Evolutionary conservation across 306 rosid species (phyloP).

Genomic region (Rosa rugosa): DNA sequence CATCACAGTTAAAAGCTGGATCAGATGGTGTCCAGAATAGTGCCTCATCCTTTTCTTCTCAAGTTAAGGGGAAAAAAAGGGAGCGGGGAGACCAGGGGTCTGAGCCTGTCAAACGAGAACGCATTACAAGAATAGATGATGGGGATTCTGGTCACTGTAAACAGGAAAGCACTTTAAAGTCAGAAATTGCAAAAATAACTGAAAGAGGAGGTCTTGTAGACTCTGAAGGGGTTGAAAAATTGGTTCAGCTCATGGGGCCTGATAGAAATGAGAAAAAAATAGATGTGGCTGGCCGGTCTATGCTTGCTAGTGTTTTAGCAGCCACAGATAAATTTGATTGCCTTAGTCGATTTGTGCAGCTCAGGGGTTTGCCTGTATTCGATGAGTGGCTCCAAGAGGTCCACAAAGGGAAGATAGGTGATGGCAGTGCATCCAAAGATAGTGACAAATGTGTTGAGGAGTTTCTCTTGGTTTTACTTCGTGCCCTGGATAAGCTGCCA

Average conservation of each 20-base stretch:
- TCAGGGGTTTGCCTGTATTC: constrained; percentile 68
- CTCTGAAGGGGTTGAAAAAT: constrained; percentile 66
- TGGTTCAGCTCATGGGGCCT: constrained; percentile 76
- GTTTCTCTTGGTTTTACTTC: constrained; percentile 75
- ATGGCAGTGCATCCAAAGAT: constrained; percentile 52
- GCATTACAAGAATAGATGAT: constrained; percentile 55
- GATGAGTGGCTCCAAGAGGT: constrained; percentile 96
- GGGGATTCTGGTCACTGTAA: constrained; percentile 68
- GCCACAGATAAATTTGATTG: constrained; percentile 73
- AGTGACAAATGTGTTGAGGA: constrained; percentile 76
- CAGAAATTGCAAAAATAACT: constrained; percentile 75
- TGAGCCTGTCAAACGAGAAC: constrained; percentile 75
- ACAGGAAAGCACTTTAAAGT: constrained; percentile 57
- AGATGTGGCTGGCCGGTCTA: constrained; percentile 68
- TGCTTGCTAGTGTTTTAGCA: constrained; percentile 77
- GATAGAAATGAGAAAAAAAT: constrained; percentile 68
- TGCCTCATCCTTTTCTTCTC: constrained; percentile 55
- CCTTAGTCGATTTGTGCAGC: constrained; percentile 71
- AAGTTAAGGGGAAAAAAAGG: constrained; percentile 80
- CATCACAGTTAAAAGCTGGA: constrained; percentile 68
- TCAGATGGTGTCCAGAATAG: constrained; percentile 74
- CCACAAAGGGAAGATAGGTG: constrained; percentile 77
- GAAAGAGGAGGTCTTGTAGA: constrained; percentile 87
- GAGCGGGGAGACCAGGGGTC: constrained; percentile 75
- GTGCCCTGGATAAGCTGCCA: constrained; percentile 91